Evolutionary conservation across 345 rosid genomes (phyloP).

Genomic region (Lenwebbia sp.): DNA sequence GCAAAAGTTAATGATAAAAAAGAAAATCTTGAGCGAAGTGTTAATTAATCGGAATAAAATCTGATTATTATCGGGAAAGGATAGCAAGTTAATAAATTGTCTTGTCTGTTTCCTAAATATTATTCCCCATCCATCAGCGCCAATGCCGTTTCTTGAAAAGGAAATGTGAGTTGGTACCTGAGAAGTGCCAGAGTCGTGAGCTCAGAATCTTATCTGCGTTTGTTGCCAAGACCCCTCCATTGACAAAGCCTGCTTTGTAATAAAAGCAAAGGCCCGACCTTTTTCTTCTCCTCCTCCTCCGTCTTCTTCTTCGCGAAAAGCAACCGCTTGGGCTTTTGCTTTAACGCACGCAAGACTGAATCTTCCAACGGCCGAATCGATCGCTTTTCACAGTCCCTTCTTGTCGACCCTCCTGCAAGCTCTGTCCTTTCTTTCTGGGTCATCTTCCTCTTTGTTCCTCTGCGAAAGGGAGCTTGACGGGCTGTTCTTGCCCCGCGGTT

Average conservation of each 20-base stretch:
- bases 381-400: neutral
- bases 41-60: neutral
- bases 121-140: neutral
- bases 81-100: neutral
- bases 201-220: neutral
- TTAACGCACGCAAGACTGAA: neutral
- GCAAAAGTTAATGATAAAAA: no score
- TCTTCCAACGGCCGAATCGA: neutral
- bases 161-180: neutral
- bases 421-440: neutral
- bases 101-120: neutral
- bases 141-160: neutral
- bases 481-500: neutral
- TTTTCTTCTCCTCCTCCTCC: neutral
- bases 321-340: neutral
- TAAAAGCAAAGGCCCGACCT: neutral
- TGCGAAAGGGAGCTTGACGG: neutral
- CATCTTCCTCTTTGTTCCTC: neutral
- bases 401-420: neutral
- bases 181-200: neutral
- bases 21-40: no score
- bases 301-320: neutral
- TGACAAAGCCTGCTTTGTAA: neutral
- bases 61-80: fast-evolving
- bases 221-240: neutral